Evolutionary conservation across 257 asterid genomes (phyloP).

Genomic region (Sherardia arvensis): DNA sequence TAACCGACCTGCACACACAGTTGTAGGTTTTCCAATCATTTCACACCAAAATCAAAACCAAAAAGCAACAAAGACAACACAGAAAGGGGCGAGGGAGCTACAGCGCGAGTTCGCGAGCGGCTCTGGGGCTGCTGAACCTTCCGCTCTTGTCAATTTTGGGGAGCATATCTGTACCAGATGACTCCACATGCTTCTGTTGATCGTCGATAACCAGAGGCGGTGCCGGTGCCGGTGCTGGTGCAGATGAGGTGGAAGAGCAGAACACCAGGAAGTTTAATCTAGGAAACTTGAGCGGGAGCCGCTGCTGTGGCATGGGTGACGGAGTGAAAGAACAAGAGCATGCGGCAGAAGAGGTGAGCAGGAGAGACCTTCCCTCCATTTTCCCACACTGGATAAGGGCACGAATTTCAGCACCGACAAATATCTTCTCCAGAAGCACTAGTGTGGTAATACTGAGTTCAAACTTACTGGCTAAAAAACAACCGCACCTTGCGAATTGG

Average conservation of each 20-base stretch:
- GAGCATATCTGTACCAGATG: constrained; percentile 22
- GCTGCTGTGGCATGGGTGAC: background rate
- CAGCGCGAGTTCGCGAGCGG: constrained; percentile 92
- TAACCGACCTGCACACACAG: constrained; percentile 36
- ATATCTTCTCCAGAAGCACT: background rate
- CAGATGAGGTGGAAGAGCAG: background rate
- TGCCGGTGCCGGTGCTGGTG: background rate
- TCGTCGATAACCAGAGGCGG: constrained; percentile 16
- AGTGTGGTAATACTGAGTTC: no score
- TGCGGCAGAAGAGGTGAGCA: constrained; percentile 2
- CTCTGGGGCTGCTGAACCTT: constrained; percentile 82
- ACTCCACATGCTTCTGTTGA: constrained; percentile 13
- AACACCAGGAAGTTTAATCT: background rate
- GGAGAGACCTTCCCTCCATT: constrained; percentile 13
- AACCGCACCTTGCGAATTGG: no score
- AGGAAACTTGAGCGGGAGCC: background rate
- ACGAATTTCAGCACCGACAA: background rate
- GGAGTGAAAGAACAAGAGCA: background rate
- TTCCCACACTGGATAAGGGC: background rate
- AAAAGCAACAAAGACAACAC: background rate
- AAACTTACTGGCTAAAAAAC: no score
- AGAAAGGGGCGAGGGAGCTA: constrained; percentile 3
- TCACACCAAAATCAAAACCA: background rate
- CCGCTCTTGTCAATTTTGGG: constrained; percentile 87
- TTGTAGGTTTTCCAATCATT: background rate